Evolutionary conservation across 129 eudicot genomes (phyloP).

Genomic region (Daucus carota): DH1_v3.0 NC_030387.2:33378501-33379000

Average conservation of each 20-base stretch:
- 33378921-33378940: neutral
- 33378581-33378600: constrained; percentile 98
- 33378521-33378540: constrained; percentile 96
- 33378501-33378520: constrained; percentile 92
- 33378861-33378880: neutral
- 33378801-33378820: neutral
- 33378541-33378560: constrained; percentile 99
- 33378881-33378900: neutral
- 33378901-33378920: neutral
- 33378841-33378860: neutral
- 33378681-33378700: neutral
- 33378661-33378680: constrained; percentile 48
- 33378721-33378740: neutral
- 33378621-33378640: constrained; percentile 91
- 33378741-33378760: neutral
- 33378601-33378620: constrained; percentile 82
- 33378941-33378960: neutral
- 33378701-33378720: neutral
- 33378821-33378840: neutral
- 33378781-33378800: neutral
- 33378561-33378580: constrained; percentile 85
- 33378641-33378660: constrained; percentile 99
- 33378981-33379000: neutral
- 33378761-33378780: neutral
- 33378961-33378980: neutral